A percentile compares a stretch with the other conserved stretches of the same genome.
These are phyloP conservation scores for Eucalyptus marginata DNA, from an alignment of 345 rosid species.

Conservation along the genomic window DNA sequence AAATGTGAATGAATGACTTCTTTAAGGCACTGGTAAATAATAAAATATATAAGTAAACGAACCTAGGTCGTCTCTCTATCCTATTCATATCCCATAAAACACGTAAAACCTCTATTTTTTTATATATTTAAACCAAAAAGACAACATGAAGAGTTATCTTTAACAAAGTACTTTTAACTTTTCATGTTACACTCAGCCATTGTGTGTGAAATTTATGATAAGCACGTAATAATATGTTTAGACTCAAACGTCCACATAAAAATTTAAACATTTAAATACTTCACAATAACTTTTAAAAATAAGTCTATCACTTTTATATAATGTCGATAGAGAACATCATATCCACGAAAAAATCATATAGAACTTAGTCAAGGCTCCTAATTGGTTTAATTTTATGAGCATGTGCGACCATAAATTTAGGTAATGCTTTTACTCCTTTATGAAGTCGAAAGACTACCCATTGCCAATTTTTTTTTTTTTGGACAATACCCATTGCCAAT, in stretches of 20 bases:
- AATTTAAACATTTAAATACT: not conserved
- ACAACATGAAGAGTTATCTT: not conserved
- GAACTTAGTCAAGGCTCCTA: fast-evolving
- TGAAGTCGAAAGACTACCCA: not conserved
- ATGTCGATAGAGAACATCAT: not conserved
- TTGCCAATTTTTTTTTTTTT: too few relatives aligned
- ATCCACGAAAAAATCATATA: not conserved
- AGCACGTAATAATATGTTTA: not conserved
- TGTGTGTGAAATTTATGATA: not conserved
- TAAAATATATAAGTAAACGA: not conserved
- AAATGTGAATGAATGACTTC: not conserved
- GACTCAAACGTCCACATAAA: not conserved
- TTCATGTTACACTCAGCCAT: not conserved
- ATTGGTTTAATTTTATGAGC: too few relatives aligned
- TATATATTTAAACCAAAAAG: not conserved
- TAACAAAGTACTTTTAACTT: not conserved
- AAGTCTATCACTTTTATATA: not conserved
- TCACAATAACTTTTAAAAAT: not conserved
- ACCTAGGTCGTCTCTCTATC: not conserved
- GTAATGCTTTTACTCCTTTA: not conserved
- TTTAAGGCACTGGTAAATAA: not conserved
- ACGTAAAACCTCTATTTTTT: not conserved
- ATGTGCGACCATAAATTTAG: not conserved
- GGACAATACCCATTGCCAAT: not conserved
- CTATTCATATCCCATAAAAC: not conserved